Conservation (phyloP, 306 rosid species). For the Medicago ruthenica region DNA sequence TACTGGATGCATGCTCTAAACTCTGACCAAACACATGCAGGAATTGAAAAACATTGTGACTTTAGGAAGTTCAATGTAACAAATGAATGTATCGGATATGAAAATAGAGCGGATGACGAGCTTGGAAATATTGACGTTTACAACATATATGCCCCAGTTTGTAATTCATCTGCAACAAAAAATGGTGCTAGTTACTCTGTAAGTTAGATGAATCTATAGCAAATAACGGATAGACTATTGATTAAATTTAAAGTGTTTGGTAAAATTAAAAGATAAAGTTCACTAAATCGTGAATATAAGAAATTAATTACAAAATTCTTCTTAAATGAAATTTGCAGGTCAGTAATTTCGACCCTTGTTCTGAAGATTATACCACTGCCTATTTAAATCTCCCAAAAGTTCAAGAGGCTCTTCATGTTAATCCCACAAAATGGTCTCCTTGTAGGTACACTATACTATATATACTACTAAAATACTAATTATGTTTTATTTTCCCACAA, state of each 20-base stretch:
- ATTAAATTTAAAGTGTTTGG: no score
- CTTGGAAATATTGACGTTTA: slow-evolving; percentile 44
- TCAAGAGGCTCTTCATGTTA: slow-evolving; percentile 63
- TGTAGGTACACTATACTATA: slow-evolving; percentile 52
- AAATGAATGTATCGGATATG: slow-evolving; percentile 39
- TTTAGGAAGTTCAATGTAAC: slow-evolving; percentile 36
- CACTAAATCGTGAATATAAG: background rate
- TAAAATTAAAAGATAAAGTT: no score
- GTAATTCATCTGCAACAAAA: slow-evolving; percentile 39
- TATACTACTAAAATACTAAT: background rate
- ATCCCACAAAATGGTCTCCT: slow-evolving; percentile 49
- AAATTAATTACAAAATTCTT: background rate
- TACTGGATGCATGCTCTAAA: slow-evolving; percentile 59
- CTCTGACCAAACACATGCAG: slow-evolving; percentile 59
- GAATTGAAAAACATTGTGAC: slow-evolving; percentile 53
- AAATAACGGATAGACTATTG: no score
- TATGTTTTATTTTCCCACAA: background rate
- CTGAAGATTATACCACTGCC: slow-evolving; percentile 46
- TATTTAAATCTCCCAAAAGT: slow-evolving; percentile 64
- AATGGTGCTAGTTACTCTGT: slow-evolving; percentile 37
- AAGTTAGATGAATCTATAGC: slow-evolving; percentile 29
- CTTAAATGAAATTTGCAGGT: slow-evolving; percentile 41
- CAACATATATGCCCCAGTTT: slow-evolving; percentile 59
- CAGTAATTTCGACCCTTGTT: slow-evolving; percentile 59
- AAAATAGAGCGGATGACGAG: slow-evolving; percentile 18